These are phyloP conservation scores for Hypoxylon sp. DNA, from an alignment of 2,329 filamentous ascomycete genomes.

Conservation along the genomic window DNA sequence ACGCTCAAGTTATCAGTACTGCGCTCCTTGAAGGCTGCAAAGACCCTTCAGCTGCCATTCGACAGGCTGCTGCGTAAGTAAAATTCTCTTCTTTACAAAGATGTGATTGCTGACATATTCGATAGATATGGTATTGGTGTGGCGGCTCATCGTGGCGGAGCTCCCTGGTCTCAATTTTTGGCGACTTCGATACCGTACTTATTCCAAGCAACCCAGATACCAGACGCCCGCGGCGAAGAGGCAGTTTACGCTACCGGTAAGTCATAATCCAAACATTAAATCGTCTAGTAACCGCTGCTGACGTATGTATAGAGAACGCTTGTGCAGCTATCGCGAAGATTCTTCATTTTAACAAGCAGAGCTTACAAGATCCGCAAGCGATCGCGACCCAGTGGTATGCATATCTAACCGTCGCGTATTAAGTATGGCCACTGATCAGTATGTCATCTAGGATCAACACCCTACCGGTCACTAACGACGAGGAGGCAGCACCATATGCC, in stretches of 20 bases:
- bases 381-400: slow-evolving; percentile 79
- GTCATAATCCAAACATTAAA: slow-evolving; percentile 16
- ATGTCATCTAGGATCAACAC: slow-evolving; percentile 75
- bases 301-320: slow-evolving; percentile 78
- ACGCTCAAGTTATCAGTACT: slow-evolving; percentile 86
- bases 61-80: slow-evolving; percentile 87
- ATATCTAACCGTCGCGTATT: not conserved
- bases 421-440: slow-evolving; percentile 26
- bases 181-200: slow-evolving; percentile 83
- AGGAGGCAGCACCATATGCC: slow-evolving; percentile 96
- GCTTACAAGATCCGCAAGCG: slow-evolving; percentile 81
- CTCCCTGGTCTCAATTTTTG: slow-evolving; percentile 89
- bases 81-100: not conserved
- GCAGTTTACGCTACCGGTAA: slow-evolving; percentile 87
- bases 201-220: slow-evolving; percentile 86
- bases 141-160: slow-evolving; percentile 91
- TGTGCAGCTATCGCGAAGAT: slow-evolving; percentile 98
- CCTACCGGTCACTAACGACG: slow-evolving; percentile 91
- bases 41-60: slow-evolving; percentile 89
- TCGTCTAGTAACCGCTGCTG: slow-evolving; percentile 19
- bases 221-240: slow-evolving; percentile 88
- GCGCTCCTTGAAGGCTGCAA: slow-evolving; percentile 89
- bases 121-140: slow-evolving; percentile 86
- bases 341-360: slow-evolving; percentile 86
- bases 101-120: slow-evolving; percentile 25